A percentile compares a stretch with the other conserved stretches of the same genome.
These are phyloP conservation scores for Rickenella mellea DNA, from an alignment of 768 basidiomycete species.

Conservation along the genomic window DNA sequence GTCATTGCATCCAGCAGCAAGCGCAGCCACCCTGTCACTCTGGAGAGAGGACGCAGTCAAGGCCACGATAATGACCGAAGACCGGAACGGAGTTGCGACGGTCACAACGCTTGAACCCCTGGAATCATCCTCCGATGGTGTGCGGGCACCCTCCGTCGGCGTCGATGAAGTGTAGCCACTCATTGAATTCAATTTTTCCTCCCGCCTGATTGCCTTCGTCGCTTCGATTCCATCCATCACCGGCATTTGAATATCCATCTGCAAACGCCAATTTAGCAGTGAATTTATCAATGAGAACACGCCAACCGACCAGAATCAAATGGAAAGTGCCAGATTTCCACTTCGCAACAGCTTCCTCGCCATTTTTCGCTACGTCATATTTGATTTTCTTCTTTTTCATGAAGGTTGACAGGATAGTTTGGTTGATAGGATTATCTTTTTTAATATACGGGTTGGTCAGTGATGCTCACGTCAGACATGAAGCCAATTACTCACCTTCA, in stretches of 20 bases:
- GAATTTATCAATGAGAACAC: not conserved
- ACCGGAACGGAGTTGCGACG: conserved; percentile 62
- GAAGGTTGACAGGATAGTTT: conserved; percentile 93
- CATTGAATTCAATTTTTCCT: conserved; percentile 62
- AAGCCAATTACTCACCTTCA: conserved; percentile 56
- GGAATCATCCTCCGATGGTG: conserved; percentile 45
- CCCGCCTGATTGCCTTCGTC: conserved; percentile 85
- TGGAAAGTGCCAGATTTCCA: conserved; percentile 92
- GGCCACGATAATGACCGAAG: conserved; percentile 98
- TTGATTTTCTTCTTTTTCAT: conserved; percentile 95
- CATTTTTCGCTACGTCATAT: conserved; percentile 89
- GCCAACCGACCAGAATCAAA: conserved; percentile 73
- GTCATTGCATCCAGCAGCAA: conserved; percentile 97
- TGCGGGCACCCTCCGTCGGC: conserved; percentile 40
- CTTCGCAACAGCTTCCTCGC: conserved; percentile 90
- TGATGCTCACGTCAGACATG: not conserved
- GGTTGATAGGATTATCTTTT: conserved; percentile 96
- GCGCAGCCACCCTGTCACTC: conserved; percentile 91
- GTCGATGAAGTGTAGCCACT: conserved; percentile 67
- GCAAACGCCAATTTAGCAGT: conserved; percentile 10
- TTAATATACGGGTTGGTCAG: not conserved
- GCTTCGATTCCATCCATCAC: conserved; percentile 98
- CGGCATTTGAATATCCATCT: conserved; percentile 99
- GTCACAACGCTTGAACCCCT: conserved; percentile 24
- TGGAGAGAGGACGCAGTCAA: conserved; percentile 94